These are phyloP conservation scores for Aspergillus pseudotamarii DNA, from an alignment of 2,329 filamentous ascomycete species.

Conservation along the genomic window DNA sequence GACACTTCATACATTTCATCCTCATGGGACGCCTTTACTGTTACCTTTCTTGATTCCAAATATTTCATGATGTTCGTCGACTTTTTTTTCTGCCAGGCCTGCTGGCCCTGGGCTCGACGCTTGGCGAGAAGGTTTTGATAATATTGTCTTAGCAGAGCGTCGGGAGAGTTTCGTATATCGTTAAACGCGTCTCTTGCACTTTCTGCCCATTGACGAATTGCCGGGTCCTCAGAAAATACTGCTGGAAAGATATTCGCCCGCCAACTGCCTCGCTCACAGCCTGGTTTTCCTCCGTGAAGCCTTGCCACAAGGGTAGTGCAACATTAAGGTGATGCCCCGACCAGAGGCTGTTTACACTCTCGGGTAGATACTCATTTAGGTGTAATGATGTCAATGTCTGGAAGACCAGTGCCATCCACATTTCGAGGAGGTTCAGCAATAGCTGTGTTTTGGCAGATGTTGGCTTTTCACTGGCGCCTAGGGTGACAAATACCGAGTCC, in stretches of 20 bases:
- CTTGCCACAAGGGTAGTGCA: slow-evolving; percentile 16
- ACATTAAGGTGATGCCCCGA: slow-evolving; percentile 16
- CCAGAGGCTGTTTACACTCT: not conserved
- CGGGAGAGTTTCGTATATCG: no score
- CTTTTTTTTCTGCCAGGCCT: no score
- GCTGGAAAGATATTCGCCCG: not conserved
- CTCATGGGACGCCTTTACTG: no score
- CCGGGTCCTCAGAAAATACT: not conserved
- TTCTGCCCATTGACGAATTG: no score
- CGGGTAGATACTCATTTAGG: slow-evolving; percentile 11
- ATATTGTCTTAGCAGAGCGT: no score
- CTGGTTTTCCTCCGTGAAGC: not conserved
- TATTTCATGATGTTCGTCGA: no score
- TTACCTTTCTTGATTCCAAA: no score
- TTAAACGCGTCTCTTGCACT: no score
- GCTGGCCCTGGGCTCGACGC: no score
- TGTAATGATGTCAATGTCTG: slow-evolving; percentile 10
- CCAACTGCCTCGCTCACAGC: not conserved
- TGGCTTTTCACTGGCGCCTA: not conserved
- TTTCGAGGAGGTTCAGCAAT: slow-evolving; percentile 13
- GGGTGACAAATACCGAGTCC: slow-evolving; percentile 15
- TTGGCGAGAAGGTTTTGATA: no score
- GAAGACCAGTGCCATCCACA: slow-evolving; percentile 14
- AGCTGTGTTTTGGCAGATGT: not conserved
- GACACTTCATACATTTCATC: fast-evolving